Evolutionary conservation across 2,329 filamentous ascomycete species (phyloP), one percentile per base, ranked within the genome.

Genomic region (Dryadomyces quercivorus): DNA sequence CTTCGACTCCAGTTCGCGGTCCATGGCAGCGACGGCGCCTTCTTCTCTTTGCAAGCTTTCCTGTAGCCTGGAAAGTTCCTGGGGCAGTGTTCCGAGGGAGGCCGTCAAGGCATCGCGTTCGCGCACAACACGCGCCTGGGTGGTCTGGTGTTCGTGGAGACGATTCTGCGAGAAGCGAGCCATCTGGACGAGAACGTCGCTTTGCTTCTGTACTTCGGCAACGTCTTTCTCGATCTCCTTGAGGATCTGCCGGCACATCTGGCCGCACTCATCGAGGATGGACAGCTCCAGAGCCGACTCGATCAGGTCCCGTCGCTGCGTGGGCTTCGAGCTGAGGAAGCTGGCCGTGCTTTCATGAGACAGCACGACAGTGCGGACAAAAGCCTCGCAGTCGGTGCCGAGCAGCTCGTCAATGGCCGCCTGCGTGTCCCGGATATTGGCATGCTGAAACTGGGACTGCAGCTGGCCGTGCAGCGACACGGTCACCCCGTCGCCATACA

Each of bases 331-430:
- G 54, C 59, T 65, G 44, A 68, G 57, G 53, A 68, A 68, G 38
- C 65, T 63, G 3, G 59, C 58, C 15, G 63, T 59, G 34, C 64
- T 65, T 49, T 66, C 64, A 44, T 66, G 63, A 16, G 64, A 64
- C 8, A 67, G 59, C n/a, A 67, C 56, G 2, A 66, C 60, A 4
- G 61, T 66, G 58, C 62, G 61, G n/a, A 64, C 59, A 52, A 63
- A 67, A 4, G 63, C 64, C 3, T 63, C 62, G 50, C 63, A 68
- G 56, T 66, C 61, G 18, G 63, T 61, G 6, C 66, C 65, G 15
- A 68, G 54, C 47, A 68, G 58, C 45, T 61, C 62, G 20, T 67
- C 59, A 26, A 68, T 59, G 13, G 61, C 62, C 8, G 57, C 58
- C 53, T 67, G 65, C 5, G 62, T 64, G 21, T 55, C 51, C 36